Conservation (phyloP, 2,329 filamentous ascomycete genomes). For the Fusarium mangiferae region DNA sequence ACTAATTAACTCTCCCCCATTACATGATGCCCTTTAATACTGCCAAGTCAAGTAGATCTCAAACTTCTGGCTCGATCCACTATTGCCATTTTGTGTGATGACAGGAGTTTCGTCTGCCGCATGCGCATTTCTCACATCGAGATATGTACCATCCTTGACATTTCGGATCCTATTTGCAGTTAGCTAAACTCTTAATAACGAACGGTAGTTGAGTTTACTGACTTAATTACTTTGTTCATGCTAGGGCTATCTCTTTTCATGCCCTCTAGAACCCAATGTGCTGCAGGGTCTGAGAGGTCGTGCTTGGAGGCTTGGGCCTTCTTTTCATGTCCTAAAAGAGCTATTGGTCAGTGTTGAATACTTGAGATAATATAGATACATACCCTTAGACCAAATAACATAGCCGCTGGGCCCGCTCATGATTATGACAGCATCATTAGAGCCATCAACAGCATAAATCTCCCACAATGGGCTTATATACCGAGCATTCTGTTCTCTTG, state of each 20-base stretch:
- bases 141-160: neutral
- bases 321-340: rapidly evolving
- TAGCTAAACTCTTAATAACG: neutral
- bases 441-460: neutral
- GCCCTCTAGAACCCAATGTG: neutral
- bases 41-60: neutral
- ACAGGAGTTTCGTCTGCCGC: rapidly evolving
- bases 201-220: rapidly evolving
- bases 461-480: rapidly evolving
- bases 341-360: neutral
- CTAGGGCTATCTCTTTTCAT: rapidly evolving
- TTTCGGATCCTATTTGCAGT: neutral
- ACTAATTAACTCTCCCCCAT: neutral
- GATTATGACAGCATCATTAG: neutral
- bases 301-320: neutral
- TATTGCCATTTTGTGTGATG: neutral
- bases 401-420: rapidly evolving
- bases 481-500: rapidly evolving
- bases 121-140: neutral
- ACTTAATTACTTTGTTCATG: rapidly evolving
- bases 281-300: neutral
- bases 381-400: neutral
- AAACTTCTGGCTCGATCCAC: neutral
- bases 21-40: neutral
- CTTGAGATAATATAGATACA: rapidly evolving